Percentiles rank a stretch among this genome's conserved stretches.
phyloP scores from a whole-genome alignment of 2,329 filamentous ascomycete species.

The Ophiostoma populinum region DNA sequence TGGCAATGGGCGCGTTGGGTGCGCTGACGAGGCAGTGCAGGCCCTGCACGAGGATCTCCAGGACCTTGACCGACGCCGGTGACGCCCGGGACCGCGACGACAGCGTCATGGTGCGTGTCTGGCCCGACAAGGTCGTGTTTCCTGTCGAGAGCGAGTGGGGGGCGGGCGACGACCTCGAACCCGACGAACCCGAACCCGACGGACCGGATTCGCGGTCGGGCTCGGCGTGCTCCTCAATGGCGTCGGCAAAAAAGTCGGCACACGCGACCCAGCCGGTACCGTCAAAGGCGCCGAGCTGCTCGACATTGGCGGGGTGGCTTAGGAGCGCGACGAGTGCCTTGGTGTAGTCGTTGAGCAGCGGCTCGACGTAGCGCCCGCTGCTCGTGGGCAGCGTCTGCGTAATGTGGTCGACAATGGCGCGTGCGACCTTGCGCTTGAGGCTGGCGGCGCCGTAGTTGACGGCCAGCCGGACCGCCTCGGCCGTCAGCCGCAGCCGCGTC shows the following conservation, averaged over 20 bases:
- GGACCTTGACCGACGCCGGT: constrained; percentile 19
- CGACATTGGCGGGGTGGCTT: constrained; percentile 57
- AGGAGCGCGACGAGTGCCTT: constrained; percentile 58
- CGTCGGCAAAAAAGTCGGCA: constrained; percentile 52
- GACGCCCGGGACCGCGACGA: constrained; percentile 12
- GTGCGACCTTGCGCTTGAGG: constrained; percentile 61
- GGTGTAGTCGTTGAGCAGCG: constrained; percentile 59
- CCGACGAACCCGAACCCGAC: too few species aligned
- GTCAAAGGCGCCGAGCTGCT: constrained; percentile 46
- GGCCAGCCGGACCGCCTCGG: constrained; percentile 52
- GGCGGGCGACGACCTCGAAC: too few species aligned
- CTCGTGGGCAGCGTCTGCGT: constrained; percentile 50
- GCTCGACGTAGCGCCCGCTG: constrained; percentile 45
- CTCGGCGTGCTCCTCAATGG: constrained; percentile 37
- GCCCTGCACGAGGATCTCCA: constrained; percentile 44
- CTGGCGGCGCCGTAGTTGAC: constrained; percentile 51
- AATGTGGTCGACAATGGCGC: constrained; percentile 66
- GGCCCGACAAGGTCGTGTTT: constrained; percentile 17
- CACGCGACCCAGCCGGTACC: constrained; percentile 49
- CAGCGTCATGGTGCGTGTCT: constrained; percentile 15
- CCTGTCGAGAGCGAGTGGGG: constrained; percentile 20
- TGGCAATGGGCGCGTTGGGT: constrained; percentile 50
- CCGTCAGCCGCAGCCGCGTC: constrained; percentile 48
- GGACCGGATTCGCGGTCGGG: constrained; percentile 21
- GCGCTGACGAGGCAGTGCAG: constrained; percentile 45